A percentile compares a stretch with the other conserved stretches of the same genome.
phyloP scores from a whole-genome alignment of 2,329 filamentous ascomycete species.

The Xylariaceae sp. region DNA sequence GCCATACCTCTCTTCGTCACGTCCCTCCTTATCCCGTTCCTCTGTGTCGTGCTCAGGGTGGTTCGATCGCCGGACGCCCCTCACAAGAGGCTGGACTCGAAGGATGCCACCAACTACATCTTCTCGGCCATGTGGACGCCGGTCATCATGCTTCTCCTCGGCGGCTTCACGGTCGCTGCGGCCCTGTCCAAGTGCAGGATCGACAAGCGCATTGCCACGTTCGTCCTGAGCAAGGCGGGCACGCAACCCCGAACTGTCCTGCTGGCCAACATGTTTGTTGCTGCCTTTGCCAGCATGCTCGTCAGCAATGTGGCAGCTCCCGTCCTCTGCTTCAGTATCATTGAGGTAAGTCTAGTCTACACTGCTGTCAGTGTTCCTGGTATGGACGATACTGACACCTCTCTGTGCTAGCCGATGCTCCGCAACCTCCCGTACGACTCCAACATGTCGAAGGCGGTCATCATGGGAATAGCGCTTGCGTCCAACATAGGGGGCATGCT shows the following conservation, averaged over 20 bases:
- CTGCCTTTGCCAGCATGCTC: constrained; percentile 97
- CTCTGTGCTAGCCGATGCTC: constrained; percentile 69
- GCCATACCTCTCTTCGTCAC: constrained; percentile 97
- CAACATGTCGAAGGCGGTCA: constrained; percentile 88
- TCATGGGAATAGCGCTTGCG: constrained; percentile 89
- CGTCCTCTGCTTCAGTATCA: constrained; percentile 95
- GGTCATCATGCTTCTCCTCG: constrained; percentile 95
- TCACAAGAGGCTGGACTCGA: constrained; percentile 66
- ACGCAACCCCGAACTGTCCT: constrained; percentile 85
- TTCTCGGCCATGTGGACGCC: constrained; percentile 99
- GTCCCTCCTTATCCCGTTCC: constrained; percentile 85
- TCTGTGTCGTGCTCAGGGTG: constrained; percentile 81
- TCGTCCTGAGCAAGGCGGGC: constrained; percentile 92
- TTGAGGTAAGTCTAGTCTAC: constrained; percentile 59
- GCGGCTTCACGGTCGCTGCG: constrained; percentile 92
- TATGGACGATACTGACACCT: constrained; percentile 1
- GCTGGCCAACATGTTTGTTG: constrained; percentile 97
- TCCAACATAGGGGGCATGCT: constrained; percentile 96
- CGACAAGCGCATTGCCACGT: constrained; percentile 93
- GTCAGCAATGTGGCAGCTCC: constrained; percentile 98
- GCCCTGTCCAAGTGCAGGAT: constrained; percentile 96
- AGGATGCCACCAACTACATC: constrained; percentile 74
- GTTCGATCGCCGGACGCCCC: constrained; percentile 69
- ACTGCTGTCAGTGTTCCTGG: background rate
- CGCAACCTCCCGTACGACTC: constrained; percentile 88